Evolutionary conservation across 2,329 filamentous ascomycete species (phyloP).

Genomic region (Diaporthe eres): DNA sequence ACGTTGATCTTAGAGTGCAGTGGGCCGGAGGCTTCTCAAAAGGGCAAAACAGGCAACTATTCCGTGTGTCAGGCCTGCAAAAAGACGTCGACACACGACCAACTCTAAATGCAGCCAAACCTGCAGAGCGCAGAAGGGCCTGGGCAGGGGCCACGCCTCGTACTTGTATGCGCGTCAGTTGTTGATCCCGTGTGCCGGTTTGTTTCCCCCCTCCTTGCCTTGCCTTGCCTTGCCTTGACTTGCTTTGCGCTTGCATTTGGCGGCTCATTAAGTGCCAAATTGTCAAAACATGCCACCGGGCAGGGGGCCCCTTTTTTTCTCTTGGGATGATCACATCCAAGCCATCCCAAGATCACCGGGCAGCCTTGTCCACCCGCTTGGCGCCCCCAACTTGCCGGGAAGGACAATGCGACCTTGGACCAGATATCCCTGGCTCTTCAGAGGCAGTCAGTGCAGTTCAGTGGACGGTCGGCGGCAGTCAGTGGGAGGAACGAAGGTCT

Average conservation of each 20-base stretch:
- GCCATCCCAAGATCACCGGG: constrained; percentile 24
- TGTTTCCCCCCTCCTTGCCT: background rate
- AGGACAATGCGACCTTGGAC: constrained; percentile 26
- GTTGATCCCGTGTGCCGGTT: background rate
- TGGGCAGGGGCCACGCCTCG: constrained; percentile 5
- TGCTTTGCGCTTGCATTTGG: constrained; percentile 12
- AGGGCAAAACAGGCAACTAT: constrained; percentile 42
- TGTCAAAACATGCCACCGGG: constrained; percentile 25
- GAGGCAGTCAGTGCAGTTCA: background rate
- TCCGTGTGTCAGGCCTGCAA: constrained; percentile 35
- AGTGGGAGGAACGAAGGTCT: constrained; percentile 20
- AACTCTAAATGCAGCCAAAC: constrained; percentile 12
- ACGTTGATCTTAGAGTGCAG: constrained; percentile 34
- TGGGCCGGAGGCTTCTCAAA: constrained; percentile 39
- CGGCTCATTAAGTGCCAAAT: constrained; percentile 29
- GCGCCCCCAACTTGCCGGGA: constrained; percentile 27
- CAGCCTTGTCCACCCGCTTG: constrained; percentile 28
- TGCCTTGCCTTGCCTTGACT: no score
- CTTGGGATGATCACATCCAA: constrained; percentile 33
- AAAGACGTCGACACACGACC: constrained; percentile 27
- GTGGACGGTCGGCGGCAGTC: background rate
- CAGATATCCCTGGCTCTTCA: constrained; percentile 10
- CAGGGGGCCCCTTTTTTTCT: constrained; percentile 28
- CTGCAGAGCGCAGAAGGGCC: background rate
- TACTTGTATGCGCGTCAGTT: constrained; percentile 30